Base-by-base conservation (phyloP, 306 rosid genomes). In the Castanospermum australe region DNA sequence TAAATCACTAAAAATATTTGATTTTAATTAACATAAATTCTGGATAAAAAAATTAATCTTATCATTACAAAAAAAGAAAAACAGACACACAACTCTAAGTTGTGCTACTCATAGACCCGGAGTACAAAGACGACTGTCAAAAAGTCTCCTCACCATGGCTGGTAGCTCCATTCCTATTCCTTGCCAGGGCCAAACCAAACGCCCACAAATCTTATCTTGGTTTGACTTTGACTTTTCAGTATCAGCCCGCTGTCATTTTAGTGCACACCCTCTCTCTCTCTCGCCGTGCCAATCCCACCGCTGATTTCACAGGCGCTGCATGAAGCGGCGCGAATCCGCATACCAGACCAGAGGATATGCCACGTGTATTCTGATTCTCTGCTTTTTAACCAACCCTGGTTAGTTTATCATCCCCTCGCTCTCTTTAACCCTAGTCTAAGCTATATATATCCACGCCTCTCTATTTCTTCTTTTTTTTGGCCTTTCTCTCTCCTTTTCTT, bases 391-490 rank as follows among this genome's bases (percentile, higher is more conserved):
- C 9, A 4, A 70, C 22, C 72, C 3, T 3, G 36, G 84, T 78
- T 5, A 75, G 4, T 25, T 59, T 84, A 78, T 69, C 80, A 48
- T 9, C 33, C 9, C 85, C 68, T 2, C 59, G 4, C 0, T 2
- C 13, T 39, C 67, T 56, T 66, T 70, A 76, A 83, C 87, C 87
- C 87, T 88, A 84, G 88, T 70, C 74, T 75, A 83, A 81, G 85
- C 87, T 77, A 77, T 81, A 70, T 79, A 78, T 75, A 85, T 38
- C 55, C 57, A 48, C 60, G 8, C 67, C 18, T 56, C 24, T 2
- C 25, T 25, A 0, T 15, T 45, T 5, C 9, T 45, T 1, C 13
- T 3, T 3, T 18, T 47, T 45, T 15, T n/a, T 18, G 13, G 5
- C 28, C 61, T 50, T 36, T 73, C 50, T 41, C 6, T 60, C 64